Evolutionary conservation across 179 eudicot species (phyloP), one percentile per base, ranked within the genome.

Genomic region (Kewa caespitosa): DNA sequence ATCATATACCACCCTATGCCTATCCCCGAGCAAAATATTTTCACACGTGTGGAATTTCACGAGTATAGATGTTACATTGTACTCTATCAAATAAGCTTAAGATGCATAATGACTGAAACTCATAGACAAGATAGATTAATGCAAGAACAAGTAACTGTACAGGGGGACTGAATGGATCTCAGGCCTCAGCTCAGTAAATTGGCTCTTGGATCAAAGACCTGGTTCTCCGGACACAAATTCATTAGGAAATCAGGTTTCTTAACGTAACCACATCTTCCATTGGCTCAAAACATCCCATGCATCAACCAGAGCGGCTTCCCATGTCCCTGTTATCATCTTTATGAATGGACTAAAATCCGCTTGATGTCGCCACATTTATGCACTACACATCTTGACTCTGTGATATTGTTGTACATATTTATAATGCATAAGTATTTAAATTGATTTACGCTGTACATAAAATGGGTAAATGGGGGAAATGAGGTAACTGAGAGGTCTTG

Each of bases 231-330:
- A 70, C 79, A 34, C 61, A 46, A 71, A 28, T 76, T 69, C 82
- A 88, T 69, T 14, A 92, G 80, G 57, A 90, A 78, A 59, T 83
- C 88, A 55, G 98, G 97, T 76, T 92, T 94, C 74, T 87, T 91
- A 15, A 94, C 91, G 78, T 85, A 94, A 54, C 97, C 97, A 79
- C 98, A 92, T 31, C 87, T 86, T 18, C 97, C 97, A 75, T 92
- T 94, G 70, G 92, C 89, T 82, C 89, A 83, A 76, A 89, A 94
- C 90, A 92, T 83, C 72, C 97, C 97, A 27, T 94, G 95, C 97
- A 94, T 94, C 78, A 91, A 77, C 97, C 98, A 91, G 30, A 94
- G 91, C 41, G 84, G 80, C 78, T 88, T 90, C 17, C 97, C 98
- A 80, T 92, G 81, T 38, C 98, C 97, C 98, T 94, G 87, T 60